A percentile compares a stretch with the other conserved stretches of the same genome.
Conservation (phyloP, 2,329 filamentous ascomycete genomes). For the Gaeumannomyces tritici region DNA sequence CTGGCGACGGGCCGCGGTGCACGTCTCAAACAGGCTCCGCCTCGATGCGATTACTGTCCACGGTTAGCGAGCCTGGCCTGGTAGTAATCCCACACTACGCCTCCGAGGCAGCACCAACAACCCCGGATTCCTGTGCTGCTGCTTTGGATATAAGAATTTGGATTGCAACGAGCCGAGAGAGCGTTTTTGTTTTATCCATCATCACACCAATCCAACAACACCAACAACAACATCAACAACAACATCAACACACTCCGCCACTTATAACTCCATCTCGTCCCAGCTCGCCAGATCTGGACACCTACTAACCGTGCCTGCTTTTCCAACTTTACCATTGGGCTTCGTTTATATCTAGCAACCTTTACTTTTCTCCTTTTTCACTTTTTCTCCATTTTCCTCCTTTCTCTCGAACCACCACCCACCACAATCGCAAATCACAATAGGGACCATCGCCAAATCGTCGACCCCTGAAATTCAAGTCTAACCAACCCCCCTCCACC, state of each 20-base stretch:
- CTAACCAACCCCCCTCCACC: background rate
- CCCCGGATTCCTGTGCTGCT: background rate
- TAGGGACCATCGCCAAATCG: background rate
- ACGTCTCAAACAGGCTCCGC: background rate
- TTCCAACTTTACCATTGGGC: background rate
- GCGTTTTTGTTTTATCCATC: background rate
- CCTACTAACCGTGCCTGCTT: background rate
- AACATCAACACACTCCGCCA: background rate
- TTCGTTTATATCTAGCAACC: background rate
- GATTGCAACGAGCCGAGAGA: background rate
- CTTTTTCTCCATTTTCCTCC: background rate
- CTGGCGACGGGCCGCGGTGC: background rate
- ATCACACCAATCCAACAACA: background rate
- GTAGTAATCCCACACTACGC: background rate
- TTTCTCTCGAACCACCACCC: too few relatives aligned
- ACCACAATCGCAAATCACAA: background rate
- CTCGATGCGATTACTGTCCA: background rate
- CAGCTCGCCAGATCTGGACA: too few relatives aligned
- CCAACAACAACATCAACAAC: background rate
- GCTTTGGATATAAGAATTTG: background rate
- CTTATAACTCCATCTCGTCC: background rate
- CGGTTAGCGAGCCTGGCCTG: constrained; percentile 12
- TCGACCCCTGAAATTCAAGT: background rate
- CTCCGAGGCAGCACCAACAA: background rate
- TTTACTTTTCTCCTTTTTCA: background rate